These are phyloP conservation scores for Pythium folliculosum DNA, from an alignment of 352 stramenopile species.

Conservation along the genomic window DNA sequence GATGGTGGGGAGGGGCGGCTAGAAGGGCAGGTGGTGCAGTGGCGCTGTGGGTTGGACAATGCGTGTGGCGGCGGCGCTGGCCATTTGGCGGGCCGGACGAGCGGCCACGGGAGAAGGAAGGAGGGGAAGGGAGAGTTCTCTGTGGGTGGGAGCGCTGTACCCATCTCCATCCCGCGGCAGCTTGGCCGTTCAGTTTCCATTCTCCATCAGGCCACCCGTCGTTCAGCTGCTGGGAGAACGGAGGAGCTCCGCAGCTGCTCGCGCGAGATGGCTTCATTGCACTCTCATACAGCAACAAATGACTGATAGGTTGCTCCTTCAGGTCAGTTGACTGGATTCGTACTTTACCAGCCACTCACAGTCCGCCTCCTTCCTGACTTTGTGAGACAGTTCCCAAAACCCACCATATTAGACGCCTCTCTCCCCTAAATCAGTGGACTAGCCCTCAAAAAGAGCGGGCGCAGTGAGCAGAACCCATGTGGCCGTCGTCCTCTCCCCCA, in stretches of 20 bases:
- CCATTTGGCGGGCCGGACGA: constrained; percentile 1
- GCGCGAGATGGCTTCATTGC: constrained; percentile 17
- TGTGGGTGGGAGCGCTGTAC: not conserved
- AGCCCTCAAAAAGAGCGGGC: constrained; percentile 5
- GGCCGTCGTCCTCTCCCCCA: not conserved
- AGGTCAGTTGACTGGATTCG: not conserved
- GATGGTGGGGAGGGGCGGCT: not conserved
- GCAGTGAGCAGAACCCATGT: not conserved
- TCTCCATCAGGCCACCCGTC: too few relatives aligned
- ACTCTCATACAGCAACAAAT: constrained; percentile 9
- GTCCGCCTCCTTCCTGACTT: too few relatives aligned
- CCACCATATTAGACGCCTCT: not conserved
- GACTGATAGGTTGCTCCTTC: not conserved
- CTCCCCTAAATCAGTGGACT: constrained; percentile 2
- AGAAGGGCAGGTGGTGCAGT: not conserved
- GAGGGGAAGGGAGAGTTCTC: not conserved
- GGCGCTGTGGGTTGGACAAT: too few relatives aligned
- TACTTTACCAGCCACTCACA: not conserved
- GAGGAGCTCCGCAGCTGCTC: constrained; percentile 3
- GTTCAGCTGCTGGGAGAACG: not conserved
- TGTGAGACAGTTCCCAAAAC: not conserved
- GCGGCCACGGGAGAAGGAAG: not conserved
- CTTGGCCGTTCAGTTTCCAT: not conserved
- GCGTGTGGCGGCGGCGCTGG: not conserved
- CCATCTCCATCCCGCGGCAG: constrained; percentile 19